These are phyloP conservation scores for Phytophthora fragariae DNA, from an alignment of 352 stramenopile genomes.

Conservation along the genomic window DNA sequence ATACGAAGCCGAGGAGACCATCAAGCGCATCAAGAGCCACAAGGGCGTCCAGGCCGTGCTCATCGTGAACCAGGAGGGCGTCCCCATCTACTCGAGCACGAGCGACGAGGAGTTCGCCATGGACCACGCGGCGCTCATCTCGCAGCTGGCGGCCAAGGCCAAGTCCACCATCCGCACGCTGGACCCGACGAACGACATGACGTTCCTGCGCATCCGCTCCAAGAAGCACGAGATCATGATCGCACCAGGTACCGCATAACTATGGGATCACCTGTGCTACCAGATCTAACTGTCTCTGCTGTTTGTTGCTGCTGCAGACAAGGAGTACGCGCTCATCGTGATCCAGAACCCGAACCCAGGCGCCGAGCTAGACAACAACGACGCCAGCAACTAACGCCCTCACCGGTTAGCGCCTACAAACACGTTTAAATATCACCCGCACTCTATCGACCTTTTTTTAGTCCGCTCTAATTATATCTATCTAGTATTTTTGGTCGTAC, in stretches of 20 bases:
- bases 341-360: conserved; percentile 91
- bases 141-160: conserved; percentile 91
- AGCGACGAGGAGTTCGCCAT: conserved; percentile 90
- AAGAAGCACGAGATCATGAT: conserved; percentile 97
- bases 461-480: no score
- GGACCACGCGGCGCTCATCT: conserved; percentile 89
- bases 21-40: conserved; percentile 95
- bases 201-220: conserved; percentile 93
- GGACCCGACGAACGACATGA: conserved; percentile 94
- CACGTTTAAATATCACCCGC: neutral
- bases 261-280: no score
- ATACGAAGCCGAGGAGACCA: conserved; percentile 95
- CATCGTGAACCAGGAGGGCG: conserved; percentile 94
- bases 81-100: conserved; percentile 93
- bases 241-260: conserved; percentile 50
- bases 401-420: neutral
- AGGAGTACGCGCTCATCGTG: conserved; percentile 95
- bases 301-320: conserved; percentile 57
- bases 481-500: neutral
- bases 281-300: conserved; percentile 5
- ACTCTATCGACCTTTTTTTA: no score
- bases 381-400: conserved; percentile 30
- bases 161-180: conserved; percentile 92
- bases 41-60: conserved; percentile 94
- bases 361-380: conserved; percentile 44